These are phyloP conservation scores for Hapsidospora chrysogenum DNA, from an alignment of 495 filamentous ascomycete species.

Conservation along the genomic window DNA sequence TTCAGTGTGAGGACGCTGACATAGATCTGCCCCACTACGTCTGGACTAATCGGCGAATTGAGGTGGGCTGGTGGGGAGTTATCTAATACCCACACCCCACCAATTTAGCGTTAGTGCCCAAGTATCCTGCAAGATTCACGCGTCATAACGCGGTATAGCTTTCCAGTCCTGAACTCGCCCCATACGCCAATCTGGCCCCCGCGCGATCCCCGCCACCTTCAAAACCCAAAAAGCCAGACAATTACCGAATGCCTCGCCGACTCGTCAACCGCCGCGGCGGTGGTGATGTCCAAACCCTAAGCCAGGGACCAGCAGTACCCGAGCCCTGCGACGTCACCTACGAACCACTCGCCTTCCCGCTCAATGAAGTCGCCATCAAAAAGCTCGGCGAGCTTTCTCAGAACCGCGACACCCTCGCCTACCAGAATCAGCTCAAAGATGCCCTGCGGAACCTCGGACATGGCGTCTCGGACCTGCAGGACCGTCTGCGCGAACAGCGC, in stretches of 20 bases:
- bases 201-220: no score
- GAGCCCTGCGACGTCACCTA: slow-evolving; percentile 24
- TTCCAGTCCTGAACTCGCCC: no score
- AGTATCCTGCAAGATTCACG: no score
- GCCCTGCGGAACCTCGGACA: slow-evolving; percentile 17
- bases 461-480: slow-evolving; percentile 35
- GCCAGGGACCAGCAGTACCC: slow-evolving; percentile 20
- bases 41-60: no score
- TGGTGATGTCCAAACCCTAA: slow-evolving; percentile 7
- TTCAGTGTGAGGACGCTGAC: no score
- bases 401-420: slow-evolving; percentile 14
- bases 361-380: slow-evolving; percentile 14
- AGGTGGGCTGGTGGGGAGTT: no score
- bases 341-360: slow-evolving; percentile 36
- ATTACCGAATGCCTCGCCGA: slow-evolving; percentile 3
- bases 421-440: slow-evolving; percentile 19
- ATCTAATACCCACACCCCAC: no score
- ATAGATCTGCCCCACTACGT: no score
- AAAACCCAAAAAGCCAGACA: no score
- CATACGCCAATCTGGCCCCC: no score
- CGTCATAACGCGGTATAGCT: no score
- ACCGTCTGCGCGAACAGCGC: slow-evolving; percentile 28
- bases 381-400: slow-evolving; percentile 15
- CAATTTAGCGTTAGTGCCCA: no score
- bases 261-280: slow-evolving; percentile 2